phyloP scores from a whole-genome alignment of 192 early-diverging fungal genomes.

The Backusella sp. region DNA sequence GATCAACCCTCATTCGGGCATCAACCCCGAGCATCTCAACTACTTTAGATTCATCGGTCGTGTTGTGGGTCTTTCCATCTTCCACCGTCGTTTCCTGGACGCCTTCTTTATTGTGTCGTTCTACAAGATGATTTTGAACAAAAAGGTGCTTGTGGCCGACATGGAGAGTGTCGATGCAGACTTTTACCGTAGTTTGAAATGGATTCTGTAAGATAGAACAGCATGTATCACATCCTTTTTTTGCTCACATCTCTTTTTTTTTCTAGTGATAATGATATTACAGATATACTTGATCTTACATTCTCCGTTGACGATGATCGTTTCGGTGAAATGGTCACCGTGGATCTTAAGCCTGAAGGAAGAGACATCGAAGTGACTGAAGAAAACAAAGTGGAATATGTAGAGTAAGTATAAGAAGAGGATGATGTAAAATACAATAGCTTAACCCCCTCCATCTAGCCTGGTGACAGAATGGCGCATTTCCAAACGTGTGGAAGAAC shows the following conservation, averaged over 20 bases:
- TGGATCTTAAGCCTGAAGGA: constrained; percentile 89
- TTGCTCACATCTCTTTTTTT: neutral
- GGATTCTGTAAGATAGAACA: constrained; percentile 72
- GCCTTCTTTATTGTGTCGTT: constrained; percentile 95
- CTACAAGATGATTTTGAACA: constrained; percentile 95
- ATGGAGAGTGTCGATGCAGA: constrained; percentile 96
- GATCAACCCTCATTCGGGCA: constrained; percentile 92
- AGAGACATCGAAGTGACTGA: constrained; percentile 92
- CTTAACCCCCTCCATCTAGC: constrained; percentile 12
- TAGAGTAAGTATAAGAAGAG: constrained; percentile 51
- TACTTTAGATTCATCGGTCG: constrained; percentile 99
- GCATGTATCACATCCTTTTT: neutral
- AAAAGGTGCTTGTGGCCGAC: constrained; percentile 85
- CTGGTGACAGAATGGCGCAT: constrained; percentile 89
- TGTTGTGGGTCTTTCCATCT: constrained; percentile 92
- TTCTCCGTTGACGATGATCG: constrained; percentile 95
- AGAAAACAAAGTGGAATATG: constrained; percentile 96
- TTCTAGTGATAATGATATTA: constrained; percentile 81
- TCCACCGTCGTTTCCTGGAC: constrained; percentile 96
- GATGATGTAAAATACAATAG: too few relatives aligned
- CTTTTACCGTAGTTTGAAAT: constrained; percentile 85
- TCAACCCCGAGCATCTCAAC: constrained; percentile 97
- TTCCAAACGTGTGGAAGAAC: constrained; percentile 89
- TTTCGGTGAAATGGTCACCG: constrained; percentile 85
- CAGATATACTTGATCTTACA: constrained; percentile 81